Conservation (phyloP, 1,284 basidiomycete genomes). For the Fomes fomentarius region DNA sequence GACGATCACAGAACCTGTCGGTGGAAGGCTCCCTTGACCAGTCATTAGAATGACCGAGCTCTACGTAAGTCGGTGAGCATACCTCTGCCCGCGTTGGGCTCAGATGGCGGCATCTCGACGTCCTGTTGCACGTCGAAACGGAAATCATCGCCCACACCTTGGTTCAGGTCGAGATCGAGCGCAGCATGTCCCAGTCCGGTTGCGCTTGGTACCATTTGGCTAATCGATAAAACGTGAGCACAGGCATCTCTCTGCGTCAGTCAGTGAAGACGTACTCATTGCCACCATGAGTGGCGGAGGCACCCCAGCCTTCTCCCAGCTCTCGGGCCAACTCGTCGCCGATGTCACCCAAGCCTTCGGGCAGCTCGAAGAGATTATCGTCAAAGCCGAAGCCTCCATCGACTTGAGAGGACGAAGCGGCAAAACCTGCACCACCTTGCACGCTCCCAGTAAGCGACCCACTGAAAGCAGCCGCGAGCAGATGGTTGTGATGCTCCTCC, state of each 20-base stretch:
- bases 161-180: constrained; percentile 10
- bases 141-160: constrained; percentile 24
- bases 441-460: constrained; percentile 49
- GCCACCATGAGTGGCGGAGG: constrained; percentile 3
- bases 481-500: constrained; percentile 66
- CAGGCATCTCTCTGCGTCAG: not conserved
- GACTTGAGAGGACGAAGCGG: constrained; percentile 60
- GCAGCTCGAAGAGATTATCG: constrained; percentile 53
- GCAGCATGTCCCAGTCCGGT: not conserved
- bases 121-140: constrained; percentile 20
- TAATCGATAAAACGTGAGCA: too few species aligned
- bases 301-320: constrained; percentile 71
- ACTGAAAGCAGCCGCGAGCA: constrained; percentile 69
- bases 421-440: constrained; percentile 32
- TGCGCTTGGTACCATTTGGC: not conserved
- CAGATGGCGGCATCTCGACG: constrained; percentile 3
- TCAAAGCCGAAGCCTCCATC: constrained; percentile 52
- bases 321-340: constrained; percentile 74
- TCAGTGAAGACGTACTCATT: not conserved
- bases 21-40: constrained; percentile 11
- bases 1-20: constrained; percentile 28
- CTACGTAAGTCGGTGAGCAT: not conserved
- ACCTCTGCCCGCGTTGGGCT: not conserved
- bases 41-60: not conserved
- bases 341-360: constrained; percentile 60